Conservation (phyloP, 345 rosid genomes). For the Eucalyptus cloeziana region DNA sequence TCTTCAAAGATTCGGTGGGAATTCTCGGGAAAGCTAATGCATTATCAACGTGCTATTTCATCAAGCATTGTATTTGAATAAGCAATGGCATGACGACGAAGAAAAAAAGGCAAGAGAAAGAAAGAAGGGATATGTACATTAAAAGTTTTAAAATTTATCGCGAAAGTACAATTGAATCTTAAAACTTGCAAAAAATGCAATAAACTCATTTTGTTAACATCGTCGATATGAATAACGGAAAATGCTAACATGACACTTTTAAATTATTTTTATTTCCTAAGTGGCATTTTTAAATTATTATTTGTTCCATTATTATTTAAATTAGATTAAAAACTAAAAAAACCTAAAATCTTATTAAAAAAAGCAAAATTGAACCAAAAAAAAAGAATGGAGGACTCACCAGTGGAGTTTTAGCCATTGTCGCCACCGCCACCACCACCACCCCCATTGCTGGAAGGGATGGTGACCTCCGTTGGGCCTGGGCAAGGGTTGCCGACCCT, state of each 20-base stretch:
- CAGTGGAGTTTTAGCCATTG: accelerated
- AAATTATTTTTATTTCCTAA: no score
- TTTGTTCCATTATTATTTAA: no score
- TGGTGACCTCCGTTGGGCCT: no score
- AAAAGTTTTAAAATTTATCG: accelerated
- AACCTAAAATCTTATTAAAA: no score
- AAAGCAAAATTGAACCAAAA: no score
- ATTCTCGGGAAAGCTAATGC: not conserved
- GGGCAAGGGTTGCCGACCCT: no score
- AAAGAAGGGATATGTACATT: no score
- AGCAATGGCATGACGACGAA: not conserved
- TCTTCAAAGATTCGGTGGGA: not conserved
- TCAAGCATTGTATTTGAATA: not conserved
- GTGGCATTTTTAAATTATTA: no score
- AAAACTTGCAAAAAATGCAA: accelerated
- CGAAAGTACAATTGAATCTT: accelerated
- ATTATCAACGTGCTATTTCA: not conserved
- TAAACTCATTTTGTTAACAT: accelerated
- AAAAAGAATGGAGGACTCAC: no score
- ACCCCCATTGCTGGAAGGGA: accelerated
- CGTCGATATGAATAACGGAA: accelerated
- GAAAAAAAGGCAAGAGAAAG: not conserved
- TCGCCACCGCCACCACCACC: accelerated
- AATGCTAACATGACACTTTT: accelerated
- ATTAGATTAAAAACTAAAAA: no score